Conservation (phyloP, 176 grass and related monocot genomes). For the Oryza punctata region DNA sequence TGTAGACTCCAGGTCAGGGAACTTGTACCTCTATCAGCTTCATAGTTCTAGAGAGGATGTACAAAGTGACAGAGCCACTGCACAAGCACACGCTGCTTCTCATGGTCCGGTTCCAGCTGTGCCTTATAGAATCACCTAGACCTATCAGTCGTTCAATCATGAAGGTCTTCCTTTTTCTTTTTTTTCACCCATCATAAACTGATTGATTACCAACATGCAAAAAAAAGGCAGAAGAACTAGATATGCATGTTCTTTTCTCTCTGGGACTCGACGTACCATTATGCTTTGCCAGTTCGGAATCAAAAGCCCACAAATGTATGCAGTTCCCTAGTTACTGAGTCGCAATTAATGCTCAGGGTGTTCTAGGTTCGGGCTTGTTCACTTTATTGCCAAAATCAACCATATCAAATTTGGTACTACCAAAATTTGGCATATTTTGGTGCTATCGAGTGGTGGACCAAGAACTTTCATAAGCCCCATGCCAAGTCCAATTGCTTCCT, state of each 20-base stretch:
- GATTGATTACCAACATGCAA: neutral
- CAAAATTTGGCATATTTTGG: too few species aligned
- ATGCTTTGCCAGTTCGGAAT: neutral
- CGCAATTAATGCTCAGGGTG: neutral
- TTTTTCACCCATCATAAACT: neutral
- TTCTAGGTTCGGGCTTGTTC: neutral
- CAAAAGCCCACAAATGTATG: neutral
- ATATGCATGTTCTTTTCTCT: neutral
- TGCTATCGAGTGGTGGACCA: too few species aligned
- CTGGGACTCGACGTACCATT: neutral
- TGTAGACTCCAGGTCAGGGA: conserved; percentile 6
- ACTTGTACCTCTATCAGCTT: conserved; percentile 10
- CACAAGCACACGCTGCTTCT: conserved; percentile 15
- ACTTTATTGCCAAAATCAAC: too few species aligned
- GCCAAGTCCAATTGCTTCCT: too few species aligned
- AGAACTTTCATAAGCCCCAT: too few species aligned
- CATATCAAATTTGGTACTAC: too few species aligned
- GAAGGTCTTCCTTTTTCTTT: conserved; percentile 4
- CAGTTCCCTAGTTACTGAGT: neutral
- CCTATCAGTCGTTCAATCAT: neutral
- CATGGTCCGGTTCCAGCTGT: conserved; percentile 21
- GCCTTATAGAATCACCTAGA: neutral
- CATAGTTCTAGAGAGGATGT: conserved; percentile 21
- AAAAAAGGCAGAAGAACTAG: neutral
- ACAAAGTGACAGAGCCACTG: neutral